Conservation (phyloP, 2,329 filamentous ascomycete genomes). For the Lachnellula arida region DNA sequence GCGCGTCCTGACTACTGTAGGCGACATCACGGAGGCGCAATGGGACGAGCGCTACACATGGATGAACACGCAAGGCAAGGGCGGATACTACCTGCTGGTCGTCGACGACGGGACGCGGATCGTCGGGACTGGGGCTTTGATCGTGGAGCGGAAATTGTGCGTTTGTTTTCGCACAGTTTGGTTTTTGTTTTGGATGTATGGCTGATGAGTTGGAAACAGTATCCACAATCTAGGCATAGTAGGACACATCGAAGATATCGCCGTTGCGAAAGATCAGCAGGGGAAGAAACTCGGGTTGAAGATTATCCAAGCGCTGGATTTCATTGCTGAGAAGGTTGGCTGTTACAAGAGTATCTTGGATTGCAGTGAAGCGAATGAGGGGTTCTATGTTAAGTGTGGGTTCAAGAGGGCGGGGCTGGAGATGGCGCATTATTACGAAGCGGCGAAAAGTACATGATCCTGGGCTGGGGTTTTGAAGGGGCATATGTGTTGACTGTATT, state of each 20-base stretch:
- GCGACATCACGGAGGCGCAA: conserved; percentile 70
- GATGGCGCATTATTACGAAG: conserved; percentile 89
- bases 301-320: conserved; percentile 89
- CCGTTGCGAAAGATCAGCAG: conserved; percentile 89
- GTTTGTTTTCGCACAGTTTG: conserved; percentile 30
- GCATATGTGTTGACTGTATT: conserved; percentile 4
- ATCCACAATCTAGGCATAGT: conserved; percentile 78
- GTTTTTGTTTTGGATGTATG: neutral
- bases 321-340: conserved; percentile 77
- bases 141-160: conserved; percentile 92
- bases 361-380: conserved; percentile 92
- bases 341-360: conserved; percentile 98
- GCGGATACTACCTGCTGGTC: conserved; percentile 78
- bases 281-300: conserved; percentile 92
- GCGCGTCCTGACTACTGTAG: conserved; percentile 86
- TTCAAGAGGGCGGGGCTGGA: conserved; percentile 90
- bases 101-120: conserved; percentile 65
- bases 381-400: conserved; percentile 97
- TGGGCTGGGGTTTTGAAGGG: neutral
- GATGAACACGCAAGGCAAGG: conserved; percentile 62
- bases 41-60: conserved; percentile 80
- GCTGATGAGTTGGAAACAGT: conserved; percentile 37
- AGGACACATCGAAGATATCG: conserved; percentile 96
- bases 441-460: conserved; percentile 62
- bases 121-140: conserved; percentile 85